Evolutionary conservation across 1,284 basidiomycete genomes (phyloP), one percentile per base, ranked within the genome.

Genomic region (Tilletia indica): DNA sequence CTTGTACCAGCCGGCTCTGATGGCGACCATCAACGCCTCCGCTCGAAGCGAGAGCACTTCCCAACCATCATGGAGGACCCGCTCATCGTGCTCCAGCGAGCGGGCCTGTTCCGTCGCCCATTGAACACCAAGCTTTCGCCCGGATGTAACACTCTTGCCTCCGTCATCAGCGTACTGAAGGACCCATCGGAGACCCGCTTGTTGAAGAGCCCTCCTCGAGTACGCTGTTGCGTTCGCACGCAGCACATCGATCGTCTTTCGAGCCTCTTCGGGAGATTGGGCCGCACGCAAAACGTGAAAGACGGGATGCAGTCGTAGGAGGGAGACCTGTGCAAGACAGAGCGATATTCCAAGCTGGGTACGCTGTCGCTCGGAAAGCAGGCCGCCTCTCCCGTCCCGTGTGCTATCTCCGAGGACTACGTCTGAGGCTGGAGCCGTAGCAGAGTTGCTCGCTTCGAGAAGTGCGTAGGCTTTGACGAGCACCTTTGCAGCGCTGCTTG

Each of bases 21-120:
- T 25, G 19, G 58, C 58, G 31, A 38, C 36, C 25, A 63, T 36
- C 25, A 63, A 9, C 21, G 58, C 25, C 36, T 63, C 58, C 9
- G 25, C 58, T 1, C 58, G 58, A 16, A 63, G 36, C 58, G 58
- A 63, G 25, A 63, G 58, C 8, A 63, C 36, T 31, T 63, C 58
- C 58, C 58, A 63, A 16, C 58, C 58, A 14, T 38, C 25, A 63
- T 63, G 58, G 8, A 63, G 36, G 4, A 63, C 58, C 58, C 58
- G 21, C 19, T 63, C 58, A 8, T 34, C 34, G 36, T 63, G 58
- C 58, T 63, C 58, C 12, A 25, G 6, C 36, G 5, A 16, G 14
- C 14, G 58, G 9, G 58, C 58, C 5, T 36, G 58, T 31, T 31
- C 21, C 25, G 14, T 16, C n/a, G 19, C 58, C 58, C 58, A 63